Base-by-base conservation (phyloP, 371 early-diverging fungal genomes). In the Basidiobolus meristosporus region DNA sequence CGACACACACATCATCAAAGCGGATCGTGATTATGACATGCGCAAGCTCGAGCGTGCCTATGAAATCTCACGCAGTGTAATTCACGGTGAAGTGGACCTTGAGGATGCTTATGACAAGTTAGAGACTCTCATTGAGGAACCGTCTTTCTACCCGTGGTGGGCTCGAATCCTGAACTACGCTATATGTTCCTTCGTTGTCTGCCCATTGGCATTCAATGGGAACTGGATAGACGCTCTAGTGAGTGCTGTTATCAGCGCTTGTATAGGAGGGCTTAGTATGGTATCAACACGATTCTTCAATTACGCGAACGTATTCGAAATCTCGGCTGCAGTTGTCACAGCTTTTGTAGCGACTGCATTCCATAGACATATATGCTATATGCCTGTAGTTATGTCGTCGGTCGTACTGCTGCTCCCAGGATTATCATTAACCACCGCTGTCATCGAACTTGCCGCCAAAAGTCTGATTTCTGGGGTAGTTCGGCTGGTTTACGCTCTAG, bases 1-100 rank as follows among this genome's bases (percentile, higher is more conserved):
- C n/a, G 83, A 82, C 40, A 82, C 83, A 0, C 78, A 79, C 37
- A 68, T 80, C 28, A 57, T 82, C 34, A 63, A 71, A 4, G 61
- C 59, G 19, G 39, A 59, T 0, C 67, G 62, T 19, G 60, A 62
- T n/a, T 77, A 73, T 53, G 74, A 81, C 33, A 75, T 81, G 79
- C 57, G 71, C 49, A 60, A 63, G 20, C 50, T 68, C 20, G 62
- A 55, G 0, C 60, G 60, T 36, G 59, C 72, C 7, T 68, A 67
- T 26, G 65, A 66, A 33, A 57, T 73, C 7, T 70, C 68, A 40
- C 63, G 77, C 0, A 46, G 53, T 0, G 49, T 70, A 3, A 44
- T 61, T 3, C 40, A 67, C 14, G 63, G 64, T n/a, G 60, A 69
- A 15, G 34, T 68, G 3, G 49, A 59, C 12, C 46, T 73, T 0